Percentiles rank a stretch among this genome's conserved stretches.
Conservation (phyloP, 192 early-diverging fungal genomes). For the Backusella westeae region DNA sequence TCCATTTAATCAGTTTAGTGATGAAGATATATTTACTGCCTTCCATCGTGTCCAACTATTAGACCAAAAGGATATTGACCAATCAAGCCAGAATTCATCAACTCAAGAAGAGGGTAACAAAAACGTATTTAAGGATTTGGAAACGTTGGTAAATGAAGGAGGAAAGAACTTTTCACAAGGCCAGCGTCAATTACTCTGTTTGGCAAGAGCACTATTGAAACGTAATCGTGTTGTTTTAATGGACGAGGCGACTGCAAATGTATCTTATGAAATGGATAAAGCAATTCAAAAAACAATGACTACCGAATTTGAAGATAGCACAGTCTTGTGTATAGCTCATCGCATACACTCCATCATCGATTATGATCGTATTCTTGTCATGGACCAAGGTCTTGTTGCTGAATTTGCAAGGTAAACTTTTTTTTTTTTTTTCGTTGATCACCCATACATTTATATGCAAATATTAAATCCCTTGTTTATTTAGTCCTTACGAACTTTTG, state of each 20-base stretch:
- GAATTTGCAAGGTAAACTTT: constrained; percentile 64
- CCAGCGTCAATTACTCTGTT: constrained; percentile 73
- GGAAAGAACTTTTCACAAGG: constrained; percentile 73
- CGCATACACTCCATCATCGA: constrained; percentile 53
- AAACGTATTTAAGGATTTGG: constrained; percentile 19
- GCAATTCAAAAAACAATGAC: constrained; percentile 48
- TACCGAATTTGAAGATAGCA: constrained; percentile 51
- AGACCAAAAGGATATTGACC: not conserved
- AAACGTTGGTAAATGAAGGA: constrained; percentile 68
- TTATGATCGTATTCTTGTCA: constrained; percentile 72
- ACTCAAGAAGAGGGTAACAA: constrained; percentile 2
- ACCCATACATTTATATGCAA: not conserved
- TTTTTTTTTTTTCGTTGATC: not conserved
- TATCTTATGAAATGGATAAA: constrained; percentile 56
- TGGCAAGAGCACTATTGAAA: constrained; percentile 75
- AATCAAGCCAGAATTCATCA: not conserved
- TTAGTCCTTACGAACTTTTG: constrained; percentile 59
- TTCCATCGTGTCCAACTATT: constrained; percentile 67
- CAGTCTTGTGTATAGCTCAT: constrained; percentile 63
- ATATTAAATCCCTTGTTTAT: not conserved
- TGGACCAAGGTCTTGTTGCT: constrained; percentile 71
- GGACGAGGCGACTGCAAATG: constrained; percentile 53
- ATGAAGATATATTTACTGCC: constrained; percentile 75
- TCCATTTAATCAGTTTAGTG: constrained; percentile 76
- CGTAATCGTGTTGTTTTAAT: constrained; percentile 43